A percentile compares a stretch with the other conserved stretches of the same genome.
Evolutionary conservation across 2,329 filamentous ascomycete species (phyloP).

Genomic region (Trichoderma semiorbis): DNA sequence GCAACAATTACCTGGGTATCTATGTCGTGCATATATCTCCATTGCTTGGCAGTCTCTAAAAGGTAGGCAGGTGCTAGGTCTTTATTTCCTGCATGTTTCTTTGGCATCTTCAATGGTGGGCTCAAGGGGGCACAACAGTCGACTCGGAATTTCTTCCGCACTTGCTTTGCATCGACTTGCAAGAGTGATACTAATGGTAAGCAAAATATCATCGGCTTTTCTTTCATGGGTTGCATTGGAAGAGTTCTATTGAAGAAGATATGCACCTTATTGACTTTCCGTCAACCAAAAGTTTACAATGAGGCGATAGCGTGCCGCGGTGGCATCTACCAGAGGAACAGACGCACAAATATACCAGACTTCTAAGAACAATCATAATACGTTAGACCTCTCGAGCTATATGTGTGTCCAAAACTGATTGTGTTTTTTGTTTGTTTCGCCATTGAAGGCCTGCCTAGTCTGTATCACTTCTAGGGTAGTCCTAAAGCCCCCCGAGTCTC

Average conservation of each 20-base stretch:
- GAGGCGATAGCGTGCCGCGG: neutral
- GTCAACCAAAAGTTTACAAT: neutral
- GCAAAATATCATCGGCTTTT: neutral
- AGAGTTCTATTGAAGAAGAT: neutral
- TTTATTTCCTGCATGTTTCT: neutral
- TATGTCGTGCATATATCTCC: neutral
- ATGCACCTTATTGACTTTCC: neutral
- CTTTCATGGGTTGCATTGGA: neutral
- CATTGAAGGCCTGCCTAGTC: neutral
- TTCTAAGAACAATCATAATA: neutral
- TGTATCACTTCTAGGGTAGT: neutral
- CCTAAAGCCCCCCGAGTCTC: neutral
- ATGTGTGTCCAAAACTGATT: neutral
- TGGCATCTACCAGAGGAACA: neutral
- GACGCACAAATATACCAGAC: neutral
- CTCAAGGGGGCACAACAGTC: neutral
- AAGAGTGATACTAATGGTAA: neutral
- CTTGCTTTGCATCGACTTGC: neutral
- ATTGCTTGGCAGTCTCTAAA: neutral
- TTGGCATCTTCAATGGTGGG: neutral
- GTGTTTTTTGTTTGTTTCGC: neutral
- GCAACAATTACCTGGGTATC: neutral
- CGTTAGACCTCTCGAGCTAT: neutral
- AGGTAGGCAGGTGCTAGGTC: neutral
- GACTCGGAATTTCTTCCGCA: neutral